Base-by-base conservation (phyloP, 139 green algal genomes). In the Axilococcus clingmanii region DNA sequence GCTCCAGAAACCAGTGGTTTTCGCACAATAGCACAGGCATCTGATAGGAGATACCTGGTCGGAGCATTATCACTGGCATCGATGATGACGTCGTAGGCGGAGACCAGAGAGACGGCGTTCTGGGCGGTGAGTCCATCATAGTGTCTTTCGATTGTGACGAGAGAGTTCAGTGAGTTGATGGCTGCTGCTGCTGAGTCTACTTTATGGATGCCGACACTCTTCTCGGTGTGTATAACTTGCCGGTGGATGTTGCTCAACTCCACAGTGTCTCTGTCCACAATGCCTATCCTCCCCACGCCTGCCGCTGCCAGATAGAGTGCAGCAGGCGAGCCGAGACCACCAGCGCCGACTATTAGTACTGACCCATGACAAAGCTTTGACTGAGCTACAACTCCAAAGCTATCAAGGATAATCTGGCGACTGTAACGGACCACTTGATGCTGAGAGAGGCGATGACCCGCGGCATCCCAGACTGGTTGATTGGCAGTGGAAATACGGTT, bases 21-120 rank as follows among this genome's bases (percentile, higher is more conserved):
- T 9, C 59, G 48, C 1, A 63, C 46, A 0, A 81, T 62, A n/a
- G 81, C 76, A 51, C 83, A 94, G 3, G 77, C 86, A 57, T 94
- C 86, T 33, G 76, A 94, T 52, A 95, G 53, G 4, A 98, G 77
- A 71, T 99, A 99, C 7, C 93, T 69, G 1, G 84, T 94, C 31
- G 77, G 58, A 0, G 82, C 71, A 59, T 99, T 98, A 82, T 99
- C 93, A 7, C 65, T 88, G 44, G 68, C 77, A 54, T 99, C 93
- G 2, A 97, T 33, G 4, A 98, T 73, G 4, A 96, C 78, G 50
- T 94, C 81, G 55, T 93, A 95, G 8, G n/a, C 24, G 15, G 25
- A 23, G 19, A 88, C 65, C 30, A 96, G 68, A 7, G 56, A 40
- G 17, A 92, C 40, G 4, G 88, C 86, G 54, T 88, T 94, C 31